phyloP scores from a whole-genome alignment of 1,284 basidiomycete species.

The Sporisorium reilianum region DNA sequence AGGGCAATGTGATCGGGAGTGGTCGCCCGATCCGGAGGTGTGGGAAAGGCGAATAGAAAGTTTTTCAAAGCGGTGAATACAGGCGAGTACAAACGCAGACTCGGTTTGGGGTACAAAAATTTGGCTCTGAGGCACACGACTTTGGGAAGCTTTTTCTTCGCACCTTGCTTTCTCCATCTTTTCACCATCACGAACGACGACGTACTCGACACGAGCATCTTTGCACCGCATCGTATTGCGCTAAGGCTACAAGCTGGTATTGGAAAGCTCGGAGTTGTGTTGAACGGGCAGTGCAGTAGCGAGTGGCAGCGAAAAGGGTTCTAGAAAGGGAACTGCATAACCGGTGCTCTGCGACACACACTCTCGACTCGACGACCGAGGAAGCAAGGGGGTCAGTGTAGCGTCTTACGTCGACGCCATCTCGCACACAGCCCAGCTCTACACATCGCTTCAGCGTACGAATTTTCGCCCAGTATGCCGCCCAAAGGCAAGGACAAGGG shows the following conservation, averaged over 20 bases:
- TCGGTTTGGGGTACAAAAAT: neutral
- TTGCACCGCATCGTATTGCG: neutral
- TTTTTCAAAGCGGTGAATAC: constrained; percentile 6
- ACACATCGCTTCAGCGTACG: too few species aligned
- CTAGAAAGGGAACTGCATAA: neutral
- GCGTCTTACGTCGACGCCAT: too few species aligned
- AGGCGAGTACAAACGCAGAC: neutral
- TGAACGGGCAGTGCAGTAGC: too few species aligned
- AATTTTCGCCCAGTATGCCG: too few species aligned
- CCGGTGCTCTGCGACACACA: neutral
- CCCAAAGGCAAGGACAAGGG: constrained; percentile 62
- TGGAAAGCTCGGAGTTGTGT: too few species aligned
- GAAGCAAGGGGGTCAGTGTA: too few species aligned
- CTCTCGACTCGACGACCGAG: too few species aligned
- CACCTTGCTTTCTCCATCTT: neutral
- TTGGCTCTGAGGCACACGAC: constrained; percentile 17
- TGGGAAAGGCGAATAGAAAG: constrained; percentile 8
- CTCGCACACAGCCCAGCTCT: too few species aligned
- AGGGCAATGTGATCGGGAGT: neutral
- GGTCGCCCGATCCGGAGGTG: constrained; percentile 14
- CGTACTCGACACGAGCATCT: neutral
- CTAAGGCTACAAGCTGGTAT: neutral
- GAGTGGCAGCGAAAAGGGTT: too few species aligned
- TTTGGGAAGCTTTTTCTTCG: neutral
- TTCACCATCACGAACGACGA: neutral